These are phyloP conservation scores for Paramecium sexaurelia DNA, from an alignment of 73 alveolate species.

Conservation along the genomic window DNA sequence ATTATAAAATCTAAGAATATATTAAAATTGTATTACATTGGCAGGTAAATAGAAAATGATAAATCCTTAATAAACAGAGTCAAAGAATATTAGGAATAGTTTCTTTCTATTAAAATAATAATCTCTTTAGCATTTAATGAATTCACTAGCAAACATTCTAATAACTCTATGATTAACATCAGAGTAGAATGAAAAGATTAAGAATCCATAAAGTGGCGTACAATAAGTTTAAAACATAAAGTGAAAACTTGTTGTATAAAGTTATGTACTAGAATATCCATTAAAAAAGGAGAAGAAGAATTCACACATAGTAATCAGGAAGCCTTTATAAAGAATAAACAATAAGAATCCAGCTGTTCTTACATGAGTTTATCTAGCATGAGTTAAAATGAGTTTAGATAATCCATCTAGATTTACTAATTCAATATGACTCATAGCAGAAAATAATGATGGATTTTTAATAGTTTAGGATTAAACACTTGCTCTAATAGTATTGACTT, in stretches of 20 bases:
- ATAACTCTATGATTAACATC: conserved; percentile 46
- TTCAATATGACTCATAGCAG: conserved; percentile 19
- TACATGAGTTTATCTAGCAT: conserved; percentile 42
- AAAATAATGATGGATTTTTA: background rate
- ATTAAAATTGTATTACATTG: background rate
- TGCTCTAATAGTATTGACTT: conserved; percentile 5
- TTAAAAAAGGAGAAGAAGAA: conserved; percentile 50
- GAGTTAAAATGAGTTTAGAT: conserved; percentile 6
- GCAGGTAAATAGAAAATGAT: conserved; percentile 50
- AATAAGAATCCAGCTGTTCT: conserved; percentile 45
- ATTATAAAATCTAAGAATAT: background rate
- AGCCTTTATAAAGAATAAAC: conserved; percentile 19
- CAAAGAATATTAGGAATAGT: conserved; percentile 8
- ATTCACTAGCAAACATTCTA: conserved; percentile 57
- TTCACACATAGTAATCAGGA: conserved; percentile 48
- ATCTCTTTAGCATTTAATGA: conserved; percentile 54
- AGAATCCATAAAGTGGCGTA: background rate
- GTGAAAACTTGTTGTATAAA: conserved; percentile 42
- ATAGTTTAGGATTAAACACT: conserved; percentile 7
- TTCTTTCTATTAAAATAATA: conserved; percentile 28
- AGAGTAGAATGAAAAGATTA: conserved; percentile 21
- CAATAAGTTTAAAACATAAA: conserved; percentile 40
- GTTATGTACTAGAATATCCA: conserved; percentile 30
- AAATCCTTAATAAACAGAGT: conserved; percentile 49
- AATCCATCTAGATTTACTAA: conserved; percentile 18